Percentiles rank a stretch among this genome's conserved stretches.
Conservation (phyloP, 2,329 filamentous ascomycete species). For the Monosporascus sp. region DNA sequence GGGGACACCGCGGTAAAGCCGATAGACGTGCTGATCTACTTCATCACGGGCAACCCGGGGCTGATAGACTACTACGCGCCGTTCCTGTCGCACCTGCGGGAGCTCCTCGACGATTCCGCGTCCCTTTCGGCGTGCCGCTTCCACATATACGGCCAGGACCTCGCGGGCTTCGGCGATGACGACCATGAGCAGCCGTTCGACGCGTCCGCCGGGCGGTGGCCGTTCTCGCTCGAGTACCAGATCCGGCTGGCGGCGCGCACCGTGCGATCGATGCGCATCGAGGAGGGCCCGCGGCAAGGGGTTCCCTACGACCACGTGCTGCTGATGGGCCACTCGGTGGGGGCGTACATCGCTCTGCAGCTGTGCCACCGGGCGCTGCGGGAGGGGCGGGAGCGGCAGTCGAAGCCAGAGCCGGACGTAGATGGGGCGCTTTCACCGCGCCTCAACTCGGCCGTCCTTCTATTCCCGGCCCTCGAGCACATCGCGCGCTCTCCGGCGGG, state of each 20-base stretch:
- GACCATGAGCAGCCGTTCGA: conserved; percentile 44
- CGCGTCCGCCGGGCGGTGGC: conserved; percentile 29
- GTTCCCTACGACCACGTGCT: conserved; percentile 53
- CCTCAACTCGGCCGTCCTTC: conserved; percentile 52
- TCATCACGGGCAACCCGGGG: conserved; percentile 73
- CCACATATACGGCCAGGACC: conserved; percentile 53
- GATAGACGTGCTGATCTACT: conserved; percentile 54
- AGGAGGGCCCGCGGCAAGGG: conserved; percentile 24
- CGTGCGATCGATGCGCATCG: conserved; percentile 27
- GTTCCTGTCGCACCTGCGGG: conserved; percentile 57
- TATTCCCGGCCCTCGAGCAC: conserved; percentile 72
- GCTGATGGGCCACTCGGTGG: conserved; percentile 70
- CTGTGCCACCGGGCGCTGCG: conserved; percentile 53
- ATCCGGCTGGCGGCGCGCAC: conserved; percentile 39
- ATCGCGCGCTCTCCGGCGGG: conserved; percentile 61
- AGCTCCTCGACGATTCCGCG: conserved; percentile 40
- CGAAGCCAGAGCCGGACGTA: conserved; percentile 10
- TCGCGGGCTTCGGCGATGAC: conserved; percentile 52
- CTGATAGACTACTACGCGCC: conserved; percentile 67
- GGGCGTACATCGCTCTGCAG: conserved; percentile 66
- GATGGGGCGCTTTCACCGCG: too few relatives aligned
- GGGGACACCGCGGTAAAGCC: not conserved
- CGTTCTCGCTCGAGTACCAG: conserved; percentile 49
- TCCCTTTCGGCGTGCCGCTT: conserved; percentile 30
- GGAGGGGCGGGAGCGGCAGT: not conserved